Conservation (phyloP, 352 stramenopile species). For the Phytophthora melonis region DNA sequence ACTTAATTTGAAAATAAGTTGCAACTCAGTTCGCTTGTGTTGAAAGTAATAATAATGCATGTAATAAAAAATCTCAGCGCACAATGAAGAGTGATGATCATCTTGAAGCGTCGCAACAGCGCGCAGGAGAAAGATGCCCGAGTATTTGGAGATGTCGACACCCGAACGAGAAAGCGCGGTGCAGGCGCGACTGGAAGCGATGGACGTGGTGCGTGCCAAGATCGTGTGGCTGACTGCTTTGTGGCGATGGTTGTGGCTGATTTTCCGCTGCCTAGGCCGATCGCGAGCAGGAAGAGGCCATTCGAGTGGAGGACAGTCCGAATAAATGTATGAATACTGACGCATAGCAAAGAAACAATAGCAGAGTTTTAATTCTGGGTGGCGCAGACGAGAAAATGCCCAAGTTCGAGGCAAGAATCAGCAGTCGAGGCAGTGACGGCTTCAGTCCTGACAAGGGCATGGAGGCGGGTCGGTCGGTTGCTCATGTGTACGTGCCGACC, state of each 20-base stretch:
- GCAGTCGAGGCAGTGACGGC: conserved; percentile 1
- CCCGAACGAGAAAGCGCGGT: conserved; percentile 9
- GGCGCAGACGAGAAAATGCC: conserved; percentile 22
- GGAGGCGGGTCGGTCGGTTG: conserved; percentile 36
- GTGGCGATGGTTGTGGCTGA: not conserved
- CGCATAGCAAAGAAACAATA: not conserved
- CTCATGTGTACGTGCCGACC: conserved; percentile 57
- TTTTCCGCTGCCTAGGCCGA: conserved; percentile 9
- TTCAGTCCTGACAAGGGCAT: conserved; percentile 8
- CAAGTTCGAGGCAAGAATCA: conserved; percentile 19
- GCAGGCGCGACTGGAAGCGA: not conserved
- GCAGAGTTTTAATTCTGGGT: not conserved
- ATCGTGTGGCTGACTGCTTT: not conserved
- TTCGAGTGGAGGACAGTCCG: conserved; percentile 27
- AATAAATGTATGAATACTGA: conserved; percentile 24
- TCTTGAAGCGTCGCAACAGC: conserved; percentile 15
- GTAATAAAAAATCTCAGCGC: too few relatives aligned
- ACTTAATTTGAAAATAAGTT: too few relatives aligned
- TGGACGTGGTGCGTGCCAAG: conserved; percentile 5
- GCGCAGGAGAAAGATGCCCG: conserved; percentile 24
- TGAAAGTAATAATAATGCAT: too few relatives aligned
- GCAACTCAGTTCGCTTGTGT: too few relatives aligned
- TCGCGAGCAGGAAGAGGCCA: conserved; percentile 20
- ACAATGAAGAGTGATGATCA: conserved; percentile 29
- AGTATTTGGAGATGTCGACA: conserved; percentile 44